Percentiles rank a stretch among this genome's conserved stretches.
Conservation (phyloP, 768 basidiomycete genomes). For the Xerocomus brunneocitrinus region DNA sequence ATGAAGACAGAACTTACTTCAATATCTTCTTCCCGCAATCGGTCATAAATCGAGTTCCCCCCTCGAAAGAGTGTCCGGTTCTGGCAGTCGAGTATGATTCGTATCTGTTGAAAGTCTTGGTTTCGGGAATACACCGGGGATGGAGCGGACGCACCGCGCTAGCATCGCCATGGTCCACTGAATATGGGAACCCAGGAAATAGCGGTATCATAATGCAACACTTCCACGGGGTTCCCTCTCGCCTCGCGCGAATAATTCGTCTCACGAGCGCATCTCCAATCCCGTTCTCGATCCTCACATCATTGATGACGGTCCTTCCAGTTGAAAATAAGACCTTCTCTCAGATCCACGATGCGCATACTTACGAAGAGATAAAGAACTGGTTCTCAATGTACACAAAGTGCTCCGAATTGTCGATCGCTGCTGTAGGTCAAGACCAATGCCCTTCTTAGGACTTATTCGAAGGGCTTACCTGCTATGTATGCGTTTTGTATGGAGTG, state of each 20-base stretch:
- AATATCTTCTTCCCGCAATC: constrained; percentile 82
- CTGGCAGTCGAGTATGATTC: constrained; percentile 94
- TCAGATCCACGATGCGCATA: not conserved
- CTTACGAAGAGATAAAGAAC: constrained; percentile 87
- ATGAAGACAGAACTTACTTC: constrained; percentile 47
- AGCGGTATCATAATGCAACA: constrained; percentile 91
- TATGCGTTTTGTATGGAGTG: constrained; percentile 95
- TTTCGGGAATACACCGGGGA: not conserved
- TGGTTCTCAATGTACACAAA: constrained; percentile 99
- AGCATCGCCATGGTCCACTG: constrained; percentile 90
- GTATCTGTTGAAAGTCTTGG: constrained; percentile 49
- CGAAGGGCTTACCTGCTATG: constrained; percentile 58
- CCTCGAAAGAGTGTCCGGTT: constrained; percentile 85
- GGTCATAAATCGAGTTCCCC: constrained; percentile 84
- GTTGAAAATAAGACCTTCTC: not conserved
- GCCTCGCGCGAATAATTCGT: constrained; percentile 85
- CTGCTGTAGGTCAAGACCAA: constrained; percentile 35
- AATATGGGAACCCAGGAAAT: constrained; percentile 88
- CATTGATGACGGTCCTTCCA: constrained; percentile 78
- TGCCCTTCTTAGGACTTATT: not conserved
- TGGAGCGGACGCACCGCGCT: constrained; percentile 60
- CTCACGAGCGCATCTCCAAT: constrained; percentile 93
- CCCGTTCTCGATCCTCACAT: constrained; percentile 83
- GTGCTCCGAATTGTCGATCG: constrained; percentile 90
- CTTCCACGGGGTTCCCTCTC: constrained; percentile 78